phyloP scores from a whole-genome alignment of 768 basidiomycete species.

The Calocera cornea region DNA sequence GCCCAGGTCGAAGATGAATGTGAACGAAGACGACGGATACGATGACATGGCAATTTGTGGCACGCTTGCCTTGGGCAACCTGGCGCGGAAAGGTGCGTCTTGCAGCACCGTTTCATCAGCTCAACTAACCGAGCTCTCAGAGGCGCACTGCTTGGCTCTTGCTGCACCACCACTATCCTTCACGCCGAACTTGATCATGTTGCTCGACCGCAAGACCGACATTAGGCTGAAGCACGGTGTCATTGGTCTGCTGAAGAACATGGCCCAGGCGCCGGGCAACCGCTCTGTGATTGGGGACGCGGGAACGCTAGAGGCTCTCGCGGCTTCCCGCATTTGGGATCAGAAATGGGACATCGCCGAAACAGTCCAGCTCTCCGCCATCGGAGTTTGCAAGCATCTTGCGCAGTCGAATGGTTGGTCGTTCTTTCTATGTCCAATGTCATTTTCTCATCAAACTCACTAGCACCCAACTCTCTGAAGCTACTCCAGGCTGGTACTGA shows the following conservation, averaged over 20 bases:
- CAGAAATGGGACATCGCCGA: slow-evolving; percentile 70
- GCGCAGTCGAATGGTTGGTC: slow-evolving; percentile 59
- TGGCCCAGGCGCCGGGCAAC: slow-evolving; percentile 51
- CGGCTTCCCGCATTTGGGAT: slow-evolving; percentile 53
- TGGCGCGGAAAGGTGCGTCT: slow-evolving; percentile 54
- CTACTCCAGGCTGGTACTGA: slow-evolving; percentile 37
- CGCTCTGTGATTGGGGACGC: slow-evolving; percentile 46
- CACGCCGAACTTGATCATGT: slow-evolving; percentile 48
- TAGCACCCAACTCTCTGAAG: slow-evolving; percentile 30
- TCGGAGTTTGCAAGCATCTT: slow-evolving; percentile 81
- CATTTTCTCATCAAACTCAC: neutral
- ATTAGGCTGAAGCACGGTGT: slow-evolving; percentile 82
- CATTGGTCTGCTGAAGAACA: slow-evolving; percentile 73
- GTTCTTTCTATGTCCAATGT: neutral
- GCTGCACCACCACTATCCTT: slow-evolving; percentile 38
- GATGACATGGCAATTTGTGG: slow-evolving; percentile 78
- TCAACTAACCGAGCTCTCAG: slow-evolving; percentile 19
- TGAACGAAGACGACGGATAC: slow-evolving; percentile 26
- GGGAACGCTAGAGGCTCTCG: slow-evolving; percentile 47
- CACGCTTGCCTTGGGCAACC: slow-evolving; percentile 66
- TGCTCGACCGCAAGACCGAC: slow-evolving; percentile 45
- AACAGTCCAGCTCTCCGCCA: slow-evolving; percentile 72
- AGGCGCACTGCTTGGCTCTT: slow-evolving; percentile 31
- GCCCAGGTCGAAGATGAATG: slow-evolving; percentile 32
- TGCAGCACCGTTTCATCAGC: neutral